A percentile compares a stretch with the other conserved stretches of the same genome.
Conservation (phyloP, 2,329 filamentous ascomycete species). For the Sordariomycetes sp. region DNA sequence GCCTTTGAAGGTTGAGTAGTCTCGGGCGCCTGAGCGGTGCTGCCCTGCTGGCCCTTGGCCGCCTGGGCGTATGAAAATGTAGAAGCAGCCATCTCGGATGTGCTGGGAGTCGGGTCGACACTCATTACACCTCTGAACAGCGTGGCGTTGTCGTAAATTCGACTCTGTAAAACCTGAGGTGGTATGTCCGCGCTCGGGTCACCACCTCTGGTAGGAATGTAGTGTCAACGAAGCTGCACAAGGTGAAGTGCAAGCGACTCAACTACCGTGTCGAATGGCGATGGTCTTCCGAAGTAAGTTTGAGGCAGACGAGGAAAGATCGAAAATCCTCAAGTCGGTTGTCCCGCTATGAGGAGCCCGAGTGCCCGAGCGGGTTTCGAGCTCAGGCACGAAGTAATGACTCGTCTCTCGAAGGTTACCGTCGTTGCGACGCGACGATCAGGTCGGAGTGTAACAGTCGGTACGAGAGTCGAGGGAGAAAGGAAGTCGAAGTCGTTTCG, state of each 20-base stretch:
- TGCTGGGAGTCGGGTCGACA: not conserved
- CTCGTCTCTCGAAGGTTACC: not conserved
- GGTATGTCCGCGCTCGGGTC: not conserved
- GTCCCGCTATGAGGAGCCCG: conserved; percentile 3
- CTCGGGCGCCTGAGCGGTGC: not conserved
- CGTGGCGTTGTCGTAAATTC: too few species aligned
- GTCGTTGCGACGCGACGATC: too few species aligned
- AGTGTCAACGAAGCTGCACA: conserved; percentile 1
- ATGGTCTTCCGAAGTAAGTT: not conserved
- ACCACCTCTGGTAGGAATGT: conserved; percentile 2
- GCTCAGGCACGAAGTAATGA: conserved; percentile 2
- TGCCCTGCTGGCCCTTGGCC: conserved; percentile 69
- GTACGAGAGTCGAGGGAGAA: too few species aligned
- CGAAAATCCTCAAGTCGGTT: too few species aligned
- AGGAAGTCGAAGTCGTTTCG: too few species aligned
- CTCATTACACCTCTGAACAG: not conserved
- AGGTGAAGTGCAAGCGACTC: not conserved
- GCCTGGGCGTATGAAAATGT: conserved; percentile 93
- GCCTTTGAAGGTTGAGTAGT: not conserved
- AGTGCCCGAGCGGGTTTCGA: conserved; percentile 7
- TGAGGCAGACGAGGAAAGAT: not conserved
- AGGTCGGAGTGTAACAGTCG: too few species aligned
- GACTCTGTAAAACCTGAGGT: too few species aligned
- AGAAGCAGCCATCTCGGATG: conserved; percentile 42
- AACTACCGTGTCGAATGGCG: not conserved